Base-by-base conservation (phyloP, 2,329 filamentous ascomycete genomes). In the Cucurbitaria berberidis region DNA sequence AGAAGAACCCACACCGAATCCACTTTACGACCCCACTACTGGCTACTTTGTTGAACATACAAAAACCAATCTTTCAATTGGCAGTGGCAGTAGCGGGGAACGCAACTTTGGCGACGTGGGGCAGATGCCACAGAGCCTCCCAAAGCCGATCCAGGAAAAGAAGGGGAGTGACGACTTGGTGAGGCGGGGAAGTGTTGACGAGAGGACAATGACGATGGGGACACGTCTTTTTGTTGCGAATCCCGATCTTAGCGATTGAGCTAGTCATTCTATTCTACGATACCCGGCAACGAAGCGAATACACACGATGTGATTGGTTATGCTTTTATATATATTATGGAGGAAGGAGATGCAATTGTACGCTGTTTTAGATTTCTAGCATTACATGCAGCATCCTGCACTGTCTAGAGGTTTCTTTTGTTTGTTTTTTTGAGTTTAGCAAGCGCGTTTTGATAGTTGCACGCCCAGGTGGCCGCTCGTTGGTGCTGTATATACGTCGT, bases 211-310 rank as follows among this genome's bases (percentile, higher is more conserved):
- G 76, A 93, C 89, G 1, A 87, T 95, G 72, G 80, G 77, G 51
- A 82, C 85, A 43, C 84, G 90, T 57, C 82, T 96, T 53, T 95
- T 90, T 74, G 92, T 96, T 69, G 91, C 91, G 65, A 96, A 96
- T 75, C 91, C 91, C 16, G 91, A 95, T 74, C 84, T 78, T 55
- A 80, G 78, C 66, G 78, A 81, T 62, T 81, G 65, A 62, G 35
- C 27, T 34, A 27, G 32, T 39, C 38, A 22, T 55, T 55, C 47
- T 52, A 49, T 67, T 65, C 64, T 67, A 63, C 63, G 68, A 73
- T 73, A 72, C 69, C 69, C 69, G 63, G 57, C 55, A 55, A 55
- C 53, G 47, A 59, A 45, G 48, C 53, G 54, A 26, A 24, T 39
- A 21, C 29, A 39, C 29, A 38, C 35, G 35, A 41, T 22, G 40